phyloP scores from a whole-genome alignment of 2,329 filamentous ascomycete species.

The Fusarium concolor region DNA sequence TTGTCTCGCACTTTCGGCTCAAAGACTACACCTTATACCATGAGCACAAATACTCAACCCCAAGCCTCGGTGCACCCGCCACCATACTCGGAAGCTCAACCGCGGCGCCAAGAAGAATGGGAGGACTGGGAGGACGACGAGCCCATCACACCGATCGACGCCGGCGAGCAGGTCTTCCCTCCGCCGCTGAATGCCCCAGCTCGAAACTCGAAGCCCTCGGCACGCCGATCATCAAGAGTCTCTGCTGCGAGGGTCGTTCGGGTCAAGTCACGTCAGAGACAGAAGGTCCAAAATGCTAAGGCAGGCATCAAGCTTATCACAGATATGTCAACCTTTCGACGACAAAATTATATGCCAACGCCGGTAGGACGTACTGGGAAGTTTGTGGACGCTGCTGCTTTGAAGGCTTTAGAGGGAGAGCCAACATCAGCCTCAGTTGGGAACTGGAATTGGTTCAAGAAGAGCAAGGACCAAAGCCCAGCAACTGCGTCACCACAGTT shows the following conservation, averaged over 20 bases:
- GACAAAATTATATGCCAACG: conserved; percentile 54
- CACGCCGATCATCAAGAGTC: conserved; percentile 48
- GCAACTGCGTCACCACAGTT: conserved; percentile 44
- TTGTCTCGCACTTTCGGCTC: conserved; percentile 5
- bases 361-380: conserved; percentile 53
- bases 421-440: conserved; percentile 66
- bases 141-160: conserved; percentile 55
- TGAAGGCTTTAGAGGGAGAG: conserved; percentile 69
- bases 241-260: conserved; percentile 58
- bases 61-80: conserved; percentile 28
- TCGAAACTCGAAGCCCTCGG: conserved; percentile 29
- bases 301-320: conserved; percentile 77
- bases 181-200: conserved; percentile 31
- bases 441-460: conserved; percentile 68
- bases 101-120: conserved; percentile 57
- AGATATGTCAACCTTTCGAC: conserved; percentile 68
- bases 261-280: conserved; percentile 69
- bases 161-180: conserved; percentile 51
- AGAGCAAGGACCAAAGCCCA: conserved; percentile 50
- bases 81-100: conserved; percentile 33
- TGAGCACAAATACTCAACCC: conserved; percentile 27
- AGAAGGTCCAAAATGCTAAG: conserved; percentile 69
- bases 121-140: conserved; percentile 67
- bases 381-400: conserved; percentile 69
- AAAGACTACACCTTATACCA: conserved; percentile 25